Conservation (phyloP, 306 rosid species). For the Prunus padus region DNA sequence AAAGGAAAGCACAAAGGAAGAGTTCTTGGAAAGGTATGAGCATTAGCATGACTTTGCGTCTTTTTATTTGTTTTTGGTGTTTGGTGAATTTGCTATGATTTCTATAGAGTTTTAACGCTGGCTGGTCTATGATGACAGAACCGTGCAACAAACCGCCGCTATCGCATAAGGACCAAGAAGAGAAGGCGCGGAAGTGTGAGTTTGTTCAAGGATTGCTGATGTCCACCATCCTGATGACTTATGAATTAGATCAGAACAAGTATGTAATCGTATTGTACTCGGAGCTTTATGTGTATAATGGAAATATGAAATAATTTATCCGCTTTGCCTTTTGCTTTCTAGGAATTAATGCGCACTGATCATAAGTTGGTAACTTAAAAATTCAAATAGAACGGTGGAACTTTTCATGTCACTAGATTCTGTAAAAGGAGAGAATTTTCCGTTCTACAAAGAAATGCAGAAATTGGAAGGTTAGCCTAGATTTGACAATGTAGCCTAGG, state of each 20-base stretch:
- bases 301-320: slow-evolving; percentile 42
- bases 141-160: slow-evolving; percentile 32
- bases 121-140: slow-evolving; percentile 45
- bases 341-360: no score
- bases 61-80: not conserved
- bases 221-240: slow-evolving; percentile 71
- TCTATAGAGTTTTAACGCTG: not conserved
- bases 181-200: slow-evolving; percentile 67
- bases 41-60: not conserved
- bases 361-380: not conserved
- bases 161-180: slow-evolving; percentile 62
- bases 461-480: no score
- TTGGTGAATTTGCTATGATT: not conserved
- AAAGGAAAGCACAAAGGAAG: slow-evolving; percentile 49
- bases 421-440: no score
- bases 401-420: no score
- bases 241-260: slow-evolving; percentile 40
- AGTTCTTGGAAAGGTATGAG: slow-evolving; percentile 46
- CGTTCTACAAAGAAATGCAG: no score
- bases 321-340: slow-evolving; percentile 4
- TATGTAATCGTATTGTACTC: slow-evolving; percentile 35
- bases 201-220: slow-evolving; percentile 75
- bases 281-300: slow-evolving; percentile 42
- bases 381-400: no score
- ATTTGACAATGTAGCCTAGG: no score